Percentiles rank a stretch among this genome's conserved stretches.
phyloP scores from a whole-genome alignment of 768 basidiomycete species.

The Lentinula detonsa region DNA sequence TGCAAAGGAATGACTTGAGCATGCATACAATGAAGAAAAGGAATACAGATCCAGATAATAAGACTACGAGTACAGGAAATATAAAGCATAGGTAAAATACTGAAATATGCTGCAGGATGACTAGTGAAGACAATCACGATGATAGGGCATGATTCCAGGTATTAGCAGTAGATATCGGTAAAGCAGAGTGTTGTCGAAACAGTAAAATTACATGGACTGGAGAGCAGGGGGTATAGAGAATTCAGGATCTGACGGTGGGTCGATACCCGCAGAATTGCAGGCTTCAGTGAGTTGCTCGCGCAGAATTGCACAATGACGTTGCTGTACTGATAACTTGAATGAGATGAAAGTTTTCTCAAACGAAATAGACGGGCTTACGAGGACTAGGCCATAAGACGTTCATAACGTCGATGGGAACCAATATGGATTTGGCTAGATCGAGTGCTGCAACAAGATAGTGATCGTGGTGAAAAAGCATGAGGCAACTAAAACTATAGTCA shows the following conservation, averaged over 20 bases:
- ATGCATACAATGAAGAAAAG: neutral
- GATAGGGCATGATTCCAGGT: neutral
- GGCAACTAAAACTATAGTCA: slow-evolving; percentile 34
- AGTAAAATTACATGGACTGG: neutral
- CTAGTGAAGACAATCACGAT: neutral
- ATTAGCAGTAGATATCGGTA: neutral
- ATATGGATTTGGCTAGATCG: slow-evolving; percentile 59
- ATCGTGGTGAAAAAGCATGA: slow-evolving; percentile 64
- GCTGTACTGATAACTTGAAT: slow-evolving; percentile 2
- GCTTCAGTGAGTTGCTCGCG: slow-evolving; percentile 9
- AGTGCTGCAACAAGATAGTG: slow-evolving; percentile 50
- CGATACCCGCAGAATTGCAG: slow-evolving; percentile 4
- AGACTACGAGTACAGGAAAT: slow-evolving; percentile 1
- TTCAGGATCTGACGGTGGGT: slow-evolving; percentile 13
- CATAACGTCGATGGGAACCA: slow-evolving; percentile 59
- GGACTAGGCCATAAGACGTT: slow-evolving; percentile 64
- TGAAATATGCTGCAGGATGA: neutral
- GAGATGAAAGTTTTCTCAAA: neutral
- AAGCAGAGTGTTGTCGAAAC: neutral
- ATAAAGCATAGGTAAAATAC: neutral
- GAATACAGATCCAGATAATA: neutral
- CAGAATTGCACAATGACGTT: slow-evolving; percentile 7
- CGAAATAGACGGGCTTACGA: slow-evolving; percentile 20
- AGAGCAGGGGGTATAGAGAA: slow-evolving; percentile 18
- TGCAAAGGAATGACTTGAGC: neutral